Evolutionary conservation across 257 asterid species (phyloP), one percentile per base, ranked within the genome.

Genomic region (Eucommia ulmoides): DNA sequence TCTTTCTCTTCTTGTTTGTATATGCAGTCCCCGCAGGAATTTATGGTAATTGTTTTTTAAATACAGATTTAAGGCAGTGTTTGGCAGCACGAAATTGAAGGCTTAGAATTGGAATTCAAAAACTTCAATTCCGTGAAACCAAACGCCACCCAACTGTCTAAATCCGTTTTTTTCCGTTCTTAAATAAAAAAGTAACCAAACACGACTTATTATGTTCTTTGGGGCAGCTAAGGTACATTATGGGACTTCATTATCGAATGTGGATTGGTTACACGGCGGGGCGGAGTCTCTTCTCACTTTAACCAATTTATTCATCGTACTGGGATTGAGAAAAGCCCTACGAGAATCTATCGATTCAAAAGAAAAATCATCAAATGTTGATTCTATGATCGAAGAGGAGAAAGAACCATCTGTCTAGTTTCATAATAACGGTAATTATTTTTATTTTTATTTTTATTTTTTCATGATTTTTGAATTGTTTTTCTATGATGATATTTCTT

Each of bases 251-350:
- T 74, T 88, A 63, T 88, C 97, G 58, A 85, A 89, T 52, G 93
- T 85, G 33, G 98, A 89, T 56, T 89, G 96, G 94, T 69, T 85
- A 77, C 98, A 85, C 33, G 96, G 96, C 61, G 92, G 98, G 50
- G 98, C 96, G 7, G 98, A 89, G 77, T 89, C 98, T 17, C 66
- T 85, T 55, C 96, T 89, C 45, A 76, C 92, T 17, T 70, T 89
- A 57, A 85, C 94, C 58, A 89, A 89, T 81, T 68, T 89, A 59
- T 85, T 89, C 76, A 80, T 85, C 12, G 96, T 89, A 59, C 58
- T 89, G 70, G 98, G 98, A 52, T 79, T 89, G 35, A 69, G 94
- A 47, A 73, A 54, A 33, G 93, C 85, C 63, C 72, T 89, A 41
- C 70, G 93, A 48, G 76, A 74, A 66, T 57, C 72, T 24, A 45